These are phyloP conservation scores for Excoecaria agallocha DNA, from an alignment of 345 rosid genomes.

Conservation along the genomic window DNA sequence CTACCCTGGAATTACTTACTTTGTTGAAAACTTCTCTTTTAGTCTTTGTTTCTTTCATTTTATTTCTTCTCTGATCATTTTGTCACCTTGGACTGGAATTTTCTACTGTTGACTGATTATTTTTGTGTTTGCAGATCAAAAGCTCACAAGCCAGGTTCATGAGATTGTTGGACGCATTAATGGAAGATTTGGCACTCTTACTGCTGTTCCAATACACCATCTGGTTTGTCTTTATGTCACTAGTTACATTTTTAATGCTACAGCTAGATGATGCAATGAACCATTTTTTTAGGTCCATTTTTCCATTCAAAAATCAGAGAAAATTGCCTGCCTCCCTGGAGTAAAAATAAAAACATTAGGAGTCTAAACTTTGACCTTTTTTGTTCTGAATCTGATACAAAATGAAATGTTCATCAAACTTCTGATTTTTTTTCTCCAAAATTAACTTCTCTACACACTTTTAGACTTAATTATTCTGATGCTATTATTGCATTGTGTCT, in stretches of 20 bases:
- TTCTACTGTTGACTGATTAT: not conserved
- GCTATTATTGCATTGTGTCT: not conserved
- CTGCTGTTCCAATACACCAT: constrained; percentile 59
- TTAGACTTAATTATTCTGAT: not conserved
- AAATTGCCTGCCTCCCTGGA: not conserved
- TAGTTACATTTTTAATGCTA: not conserved
- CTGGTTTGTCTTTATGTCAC: constrained; percentile 40
- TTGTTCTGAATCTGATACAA: not conserved
- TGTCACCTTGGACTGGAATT: not conserved
- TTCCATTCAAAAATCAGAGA: not conserved
- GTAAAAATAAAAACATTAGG: not conserved
- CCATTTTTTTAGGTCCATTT: not conserved
- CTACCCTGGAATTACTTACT: not conserved
- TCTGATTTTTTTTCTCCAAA: not conserved
- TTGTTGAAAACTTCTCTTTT: not conserved
- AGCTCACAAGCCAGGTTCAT: constrained; percentile 61
- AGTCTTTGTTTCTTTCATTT: not conserved
- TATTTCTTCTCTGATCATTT: not conserved
- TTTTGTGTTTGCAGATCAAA: constrained; percentile 45
- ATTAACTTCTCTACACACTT: not conserved
- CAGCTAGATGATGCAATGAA: not conserved
- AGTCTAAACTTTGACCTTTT: not conserved
- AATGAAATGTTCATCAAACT: not conserved
- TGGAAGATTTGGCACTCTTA: constrained; percentile 60
- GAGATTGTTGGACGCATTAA: constrained; percentile 67